Percentiles rank a stretch among this genome's conserved stretches.
These are phyloP conservation scores for Ogataea chonburiensis DNA, from an alignment of 805 yeast species.

Conservation along the genomic window DNA sequence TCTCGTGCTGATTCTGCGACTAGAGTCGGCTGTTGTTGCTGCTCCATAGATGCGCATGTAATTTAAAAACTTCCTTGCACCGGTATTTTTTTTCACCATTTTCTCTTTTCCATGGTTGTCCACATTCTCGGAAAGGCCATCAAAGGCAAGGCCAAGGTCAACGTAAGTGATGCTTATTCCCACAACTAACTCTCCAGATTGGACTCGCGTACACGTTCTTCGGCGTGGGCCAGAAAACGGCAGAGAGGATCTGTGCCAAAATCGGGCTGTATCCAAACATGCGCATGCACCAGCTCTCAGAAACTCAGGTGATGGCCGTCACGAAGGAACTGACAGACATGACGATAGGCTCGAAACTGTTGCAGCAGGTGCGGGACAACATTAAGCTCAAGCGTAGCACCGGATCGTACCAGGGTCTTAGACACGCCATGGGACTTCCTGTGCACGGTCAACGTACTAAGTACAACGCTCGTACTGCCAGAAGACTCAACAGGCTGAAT, in stretches of 20 bases:
- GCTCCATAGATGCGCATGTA: too few species aligned
- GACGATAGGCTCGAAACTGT: conserved; percentile 78
- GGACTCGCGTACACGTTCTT: conserved; percentile 82
- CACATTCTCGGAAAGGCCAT: conserved; percentile 53
- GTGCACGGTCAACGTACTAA: conserved; percentile 90
- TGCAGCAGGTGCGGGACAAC: conserved; percentile 72
- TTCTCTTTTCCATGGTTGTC: conserved; percentile 41
- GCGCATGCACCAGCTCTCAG: conserved; percentile 91
- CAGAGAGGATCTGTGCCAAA: conserved; percentile 76
- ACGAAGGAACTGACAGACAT: conserved; percentile 84
- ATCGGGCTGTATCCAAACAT: conserved; percentile 89
- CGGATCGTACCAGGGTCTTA: conserved; percentile 83
- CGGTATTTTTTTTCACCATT: conserved; percentile 7
- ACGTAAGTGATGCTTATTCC: conserved; percentile 25
- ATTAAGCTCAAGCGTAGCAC: conserved; percentile 75
- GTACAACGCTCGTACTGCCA: conserved; percentile 88
- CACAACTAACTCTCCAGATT: conserved; percentile 21
- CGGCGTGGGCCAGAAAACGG: conserved; percentile 78
- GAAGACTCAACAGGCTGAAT: conserved; percentile 74
- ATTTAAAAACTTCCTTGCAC: conserved; percentile 5
- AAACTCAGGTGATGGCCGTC: conserved; percentile 79
- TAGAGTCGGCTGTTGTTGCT: conserved; percentile 47
- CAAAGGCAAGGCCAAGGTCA: conserved; percentile 39
- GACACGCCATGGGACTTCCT: conserved; percentile 83
- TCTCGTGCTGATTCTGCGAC: conserved; percentile 67